phyloP scores from a whole-genome alignment of 1,139 yeast genomes.

The Yamadazyma dushanensis region DNA sequence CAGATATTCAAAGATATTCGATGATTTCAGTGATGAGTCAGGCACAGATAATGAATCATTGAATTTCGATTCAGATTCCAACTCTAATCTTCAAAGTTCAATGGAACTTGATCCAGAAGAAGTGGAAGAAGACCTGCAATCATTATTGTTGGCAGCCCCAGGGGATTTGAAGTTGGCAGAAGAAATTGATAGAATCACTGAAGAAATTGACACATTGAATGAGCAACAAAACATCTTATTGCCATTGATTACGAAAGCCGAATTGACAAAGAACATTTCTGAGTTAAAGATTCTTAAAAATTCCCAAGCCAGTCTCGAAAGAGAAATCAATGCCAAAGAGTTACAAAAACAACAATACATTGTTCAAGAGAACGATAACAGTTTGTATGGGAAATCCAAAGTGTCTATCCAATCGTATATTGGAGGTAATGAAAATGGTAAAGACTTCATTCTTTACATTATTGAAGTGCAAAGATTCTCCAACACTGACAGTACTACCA shows the following conservation, averaged over 20 bases:
- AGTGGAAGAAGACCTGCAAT: conserved; percentile 15
- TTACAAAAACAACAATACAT: conserved; percentile 76
- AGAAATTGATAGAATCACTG: conserved; percentile 56
- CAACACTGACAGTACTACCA: conserved; percentile 40
- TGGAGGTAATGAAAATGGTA: conserved; percentile 55
- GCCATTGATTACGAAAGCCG: conserved; percentile 76
- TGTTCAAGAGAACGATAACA: conserved; percentile 80
- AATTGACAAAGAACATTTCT: conserved; percentile 69
- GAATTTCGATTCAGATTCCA: conserved; percentile 22
- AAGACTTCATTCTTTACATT: conserved; percentile 67
- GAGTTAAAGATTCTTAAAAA: conserved; percentile 68
- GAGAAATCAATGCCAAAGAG: conserved; percentile 72
- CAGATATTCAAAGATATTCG: conserved; percentile 34
- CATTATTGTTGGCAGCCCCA: conserved; percentile 58
- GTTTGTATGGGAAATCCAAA: conserved; percentile 69
- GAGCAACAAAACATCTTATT: conserved; percentile 65
- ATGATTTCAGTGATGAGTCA: conserved; percentile 35
- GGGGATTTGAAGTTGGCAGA: conserved; percentile 68
- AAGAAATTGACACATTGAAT: conserved; percentile 60
- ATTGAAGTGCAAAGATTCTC: conserved; percentile 69
- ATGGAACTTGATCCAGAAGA: conserved; percentile 13
- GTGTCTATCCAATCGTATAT: conserved; percentile 69
- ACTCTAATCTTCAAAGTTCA: conserved; percentile 12
- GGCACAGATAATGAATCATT: conserved; percentile 35
- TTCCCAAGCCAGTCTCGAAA: conserved; percentile 62